A percentile compares a stretch with the other conserved stretches of the same genome.
Conservation (phyloP, 2,329 filamentous ascomycete genomes). For the Colletotrichum acutatum region DNA sequence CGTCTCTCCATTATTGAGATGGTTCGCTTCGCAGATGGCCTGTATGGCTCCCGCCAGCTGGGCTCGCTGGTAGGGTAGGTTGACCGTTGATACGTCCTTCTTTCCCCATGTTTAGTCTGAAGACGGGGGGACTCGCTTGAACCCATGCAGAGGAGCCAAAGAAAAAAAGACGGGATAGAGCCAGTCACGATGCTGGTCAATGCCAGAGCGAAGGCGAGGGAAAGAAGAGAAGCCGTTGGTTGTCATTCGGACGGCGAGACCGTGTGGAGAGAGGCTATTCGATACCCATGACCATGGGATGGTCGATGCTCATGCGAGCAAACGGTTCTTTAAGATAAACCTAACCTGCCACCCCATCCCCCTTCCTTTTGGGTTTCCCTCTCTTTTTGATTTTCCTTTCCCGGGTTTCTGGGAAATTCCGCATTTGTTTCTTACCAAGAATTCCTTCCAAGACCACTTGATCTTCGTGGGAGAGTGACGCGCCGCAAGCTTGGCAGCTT, state of each 20-base stretch:
- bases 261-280: too few relatives aligned
- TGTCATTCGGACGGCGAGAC: constrained; percentile 8
- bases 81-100: too few relatives aligned
- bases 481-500: constrained; percentile 32
- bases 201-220: not conserved
- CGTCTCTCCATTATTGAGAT: constrained; percentile 27
- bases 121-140: not conserved
- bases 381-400: not conserved
- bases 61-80: not conserved
- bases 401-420: constrained; percentile 34
- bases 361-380: not conserved
- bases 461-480: constrained; percentile 21
- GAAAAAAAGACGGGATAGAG: not conserved
- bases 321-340: constrained; percentile 27
- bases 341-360: constrained; percentile 25
- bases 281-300: constrained; percentile 18
- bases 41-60: constrained; percentile 7
- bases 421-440: not conserved
- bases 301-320: not conserved
- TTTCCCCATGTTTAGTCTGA: constrained; percentile 2
- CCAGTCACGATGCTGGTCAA: not conserved
- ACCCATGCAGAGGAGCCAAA: not conserved
- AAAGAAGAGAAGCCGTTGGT: not conserved
- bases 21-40: constrained; percentile 17
- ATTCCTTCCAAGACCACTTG: constrained; percentile 16